These are phyloP conservation scores for Diddensiella caesifluorescens DNA, from an alignment of 805 yeast genomes.

Conservation along the genomic window DNA sequence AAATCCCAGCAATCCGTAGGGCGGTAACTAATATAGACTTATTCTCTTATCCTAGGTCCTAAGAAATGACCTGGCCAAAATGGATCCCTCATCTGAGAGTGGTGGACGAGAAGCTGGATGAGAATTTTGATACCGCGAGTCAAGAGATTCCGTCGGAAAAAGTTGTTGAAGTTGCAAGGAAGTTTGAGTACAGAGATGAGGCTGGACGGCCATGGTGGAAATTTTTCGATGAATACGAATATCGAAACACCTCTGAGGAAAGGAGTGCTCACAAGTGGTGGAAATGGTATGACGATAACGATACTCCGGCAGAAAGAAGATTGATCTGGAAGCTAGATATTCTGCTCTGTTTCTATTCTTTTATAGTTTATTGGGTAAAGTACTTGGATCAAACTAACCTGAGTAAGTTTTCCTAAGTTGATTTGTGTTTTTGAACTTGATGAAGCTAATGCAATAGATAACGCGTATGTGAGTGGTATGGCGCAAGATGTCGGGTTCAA, in stretches of 20 bases:
- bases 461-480: slow-evolving; percentile 66
- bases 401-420: slow-evolving; percentile 15
- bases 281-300: slow-evolving; percentile 22
- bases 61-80: too few species aligned
- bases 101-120: too few species aligned
- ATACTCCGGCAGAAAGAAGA: slow-evolving; percentile 44
- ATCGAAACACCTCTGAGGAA: slow-evolving; percentile 8
- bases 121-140: too few species aligned
- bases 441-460: slow-evolving; percentile 25
- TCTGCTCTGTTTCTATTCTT: slow-evolving; percentile 49
- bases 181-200: too few species aligned
- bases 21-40: too few species aligned
- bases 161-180: too few species aligned
- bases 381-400: slow-evolving; percentile 57
- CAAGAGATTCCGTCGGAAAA: too few species aligned
- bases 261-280: slow-evolving; percentile 11
- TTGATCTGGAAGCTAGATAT: slow-evolving; percentile 52
- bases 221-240: slow-evolving; percentile 13
- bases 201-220: too few species aligned
- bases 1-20: too few species aligned
- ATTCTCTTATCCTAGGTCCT: too few species aligned
- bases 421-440: not conserved
- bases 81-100: too few species aligned
- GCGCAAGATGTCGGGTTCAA: slow-evolving; percentile 49
- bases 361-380: slow-evolving; percentile 64